phyloP scores from a whole-genome alignment of 352 stramenopile genomes.

The Globisporangium mamillatum region DNA sequence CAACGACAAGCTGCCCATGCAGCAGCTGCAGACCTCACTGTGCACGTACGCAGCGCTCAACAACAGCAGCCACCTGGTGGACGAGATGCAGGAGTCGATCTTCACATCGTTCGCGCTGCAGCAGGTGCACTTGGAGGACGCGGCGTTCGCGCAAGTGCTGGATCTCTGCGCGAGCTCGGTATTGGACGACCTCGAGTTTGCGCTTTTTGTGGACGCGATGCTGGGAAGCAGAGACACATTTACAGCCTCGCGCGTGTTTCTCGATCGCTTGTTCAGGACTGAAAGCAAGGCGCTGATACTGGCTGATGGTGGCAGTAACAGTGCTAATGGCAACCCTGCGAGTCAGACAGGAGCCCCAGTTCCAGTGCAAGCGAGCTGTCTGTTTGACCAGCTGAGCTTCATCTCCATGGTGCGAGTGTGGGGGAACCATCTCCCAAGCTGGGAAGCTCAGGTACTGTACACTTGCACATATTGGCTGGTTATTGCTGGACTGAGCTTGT shows the following conservation, averaged over 20 bases:
- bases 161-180: constrained; percentile 28
- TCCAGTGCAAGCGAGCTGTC: not conserved
- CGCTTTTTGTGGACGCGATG: constrained; percentile 15
- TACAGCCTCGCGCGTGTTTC: not conserved
- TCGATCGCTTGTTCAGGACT: constrained; percentile 5
- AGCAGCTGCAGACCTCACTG: constrained; percentile 35
- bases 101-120: constrained; percentile 20
- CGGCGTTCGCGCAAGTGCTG: constrained; percentile 21
- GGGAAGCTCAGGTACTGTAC: constrained; percentile 20
- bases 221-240: not conserved
- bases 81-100: constrained; percentile 31
- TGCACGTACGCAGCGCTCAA: constrained; percentile 28
- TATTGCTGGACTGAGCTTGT: not conserved
- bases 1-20: constrained; percentile 19
- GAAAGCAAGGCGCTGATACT: not conserved
- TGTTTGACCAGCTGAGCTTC: constrained; percentile 31
- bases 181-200: constrained; percentile 26
- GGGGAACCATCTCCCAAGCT: constrained; percentile 41
- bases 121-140: constrained; percentile 16
- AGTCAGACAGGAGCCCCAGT: not conserved
- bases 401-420: constrained; percentile 29
- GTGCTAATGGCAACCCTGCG: not conserved
- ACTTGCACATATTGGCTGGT: not conserved
- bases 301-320: not conserved
- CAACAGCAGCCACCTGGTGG: constrained; percentile 19